phyloP scores from a whole-genome alignment of 106 monocot genomes.

The Chionographis japonica region DNA sequence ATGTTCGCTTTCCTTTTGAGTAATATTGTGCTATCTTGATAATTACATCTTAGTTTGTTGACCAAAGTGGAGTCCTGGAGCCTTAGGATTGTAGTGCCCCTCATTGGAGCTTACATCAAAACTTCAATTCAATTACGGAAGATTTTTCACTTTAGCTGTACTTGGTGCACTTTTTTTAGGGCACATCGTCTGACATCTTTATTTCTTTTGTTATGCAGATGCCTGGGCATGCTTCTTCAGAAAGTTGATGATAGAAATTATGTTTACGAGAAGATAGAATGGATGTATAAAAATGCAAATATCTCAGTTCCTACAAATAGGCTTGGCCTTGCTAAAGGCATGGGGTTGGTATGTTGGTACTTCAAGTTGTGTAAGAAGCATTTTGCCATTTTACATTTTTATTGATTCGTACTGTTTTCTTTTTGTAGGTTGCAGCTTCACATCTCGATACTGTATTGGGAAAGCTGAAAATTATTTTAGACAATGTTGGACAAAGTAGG shows the following conservation, averaged over 20 bases:
- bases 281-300: constrained; percentile 84
- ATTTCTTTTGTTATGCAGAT: constrained; percentile 33
- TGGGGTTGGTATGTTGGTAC: constrained; percentile 85
- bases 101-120: too few species aligned
- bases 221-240: constrained; percentile 91
- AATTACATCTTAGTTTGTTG: too few species aligned
- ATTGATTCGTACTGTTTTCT: constrained; percentile 4
- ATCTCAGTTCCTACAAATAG: constrained; percentile 82
- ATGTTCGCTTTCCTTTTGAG: too few species aligned
- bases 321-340: constrained; percentile 95
- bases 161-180: too few species aligned
- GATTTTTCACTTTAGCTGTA: too few species aligned
- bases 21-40: too few species aligned
- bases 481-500: constrained; percentile 70
- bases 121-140: too few species aligned
- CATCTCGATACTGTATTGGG: constrained; percentile 92
- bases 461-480: constrained; percentile 81
- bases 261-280: constrained; percentile 86
- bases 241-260: constrained; percentile 88
- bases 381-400: not conserved
- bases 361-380: not conserved
- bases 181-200: too few species aligned
- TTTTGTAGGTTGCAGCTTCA: constrained; percentile 80
- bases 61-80: too few species aligned
- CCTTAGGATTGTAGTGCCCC: too few species aligned